Evolutionary conservation across 768 basidiomycete genomes (phyloP).

Genomic region (Termitomyces sp.): DNA sequence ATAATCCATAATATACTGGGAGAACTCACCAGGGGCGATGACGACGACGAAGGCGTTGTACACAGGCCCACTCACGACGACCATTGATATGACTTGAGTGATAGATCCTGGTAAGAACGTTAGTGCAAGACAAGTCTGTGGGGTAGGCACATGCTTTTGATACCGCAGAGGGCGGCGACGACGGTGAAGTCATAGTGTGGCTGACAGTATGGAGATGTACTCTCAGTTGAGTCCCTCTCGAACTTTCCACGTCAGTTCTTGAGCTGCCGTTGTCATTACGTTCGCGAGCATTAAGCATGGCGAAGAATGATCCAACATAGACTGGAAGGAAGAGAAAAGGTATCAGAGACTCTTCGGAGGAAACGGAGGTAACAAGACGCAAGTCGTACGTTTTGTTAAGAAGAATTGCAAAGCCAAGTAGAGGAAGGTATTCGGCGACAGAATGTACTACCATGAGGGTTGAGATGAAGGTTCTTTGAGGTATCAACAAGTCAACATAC

Average conservation of each 20-base stretch:
- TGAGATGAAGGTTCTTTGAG: not conserved
- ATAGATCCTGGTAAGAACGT: not conserved
- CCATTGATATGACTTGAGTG: not conserved
- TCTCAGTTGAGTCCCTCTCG: conserved; percentile 6
- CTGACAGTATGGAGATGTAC: conserved; percentile 13
- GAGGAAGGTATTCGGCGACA: conserved; percentile 37
- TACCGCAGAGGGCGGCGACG: not conserved
- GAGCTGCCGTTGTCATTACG: conserved; percentile 10
- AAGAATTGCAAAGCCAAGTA: conserved; percentile 39
- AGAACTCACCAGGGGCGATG: not conserved
- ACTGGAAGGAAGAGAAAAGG: conserved; percentile 23
- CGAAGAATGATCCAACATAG: conserved; percentile 43
- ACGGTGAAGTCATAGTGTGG: not conserved
- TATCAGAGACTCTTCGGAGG: not conserved
- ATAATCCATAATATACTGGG: not conserved
- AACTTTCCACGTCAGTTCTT: conserved; percentile 11
- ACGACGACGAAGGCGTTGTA: not conserved
- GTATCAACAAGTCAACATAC: conserved; percentile 19
- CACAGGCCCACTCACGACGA: not conserved
- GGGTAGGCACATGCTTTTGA: not conserved
- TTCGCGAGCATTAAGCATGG: conserved; percentile 41
- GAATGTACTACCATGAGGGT: conserved; percentile 29
- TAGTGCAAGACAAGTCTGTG: not conserved
- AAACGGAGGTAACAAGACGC: not conserved
- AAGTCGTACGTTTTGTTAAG: conserved; percentile 38